These are phyloP conservation scores for Lepiota venenata DNA, from an alignment of 768 basidiomycete species.

Conservation along the genomic window DNA sequence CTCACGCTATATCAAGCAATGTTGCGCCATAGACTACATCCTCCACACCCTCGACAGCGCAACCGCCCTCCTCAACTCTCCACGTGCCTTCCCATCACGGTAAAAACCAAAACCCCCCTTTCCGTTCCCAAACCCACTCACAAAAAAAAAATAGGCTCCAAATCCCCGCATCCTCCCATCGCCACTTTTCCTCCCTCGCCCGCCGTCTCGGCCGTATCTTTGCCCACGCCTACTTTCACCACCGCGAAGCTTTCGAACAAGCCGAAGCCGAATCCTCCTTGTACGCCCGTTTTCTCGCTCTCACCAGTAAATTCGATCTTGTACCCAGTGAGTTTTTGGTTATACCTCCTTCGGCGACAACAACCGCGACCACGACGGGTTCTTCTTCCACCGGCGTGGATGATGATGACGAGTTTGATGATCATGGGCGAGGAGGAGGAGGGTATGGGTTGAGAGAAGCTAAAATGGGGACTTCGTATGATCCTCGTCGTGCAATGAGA, in stretches of 20 bases:
- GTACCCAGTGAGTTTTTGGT: constrained; percentile 84
- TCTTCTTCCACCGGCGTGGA: constrained; percentile 17
- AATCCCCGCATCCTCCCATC: constrained; percentile 74
- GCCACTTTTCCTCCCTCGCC: constrained; percentile 89
- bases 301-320: constrained; percentile 76
- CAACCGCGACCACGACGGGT: too few relatives aligned
- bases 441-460: constrained; percentile 4
- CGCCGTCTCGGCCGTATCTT: constrained; percentile 93
- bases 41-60: constrained; percentile 91
- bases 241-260: constrained; percentile 87
- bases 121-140: too few relatives aligned
- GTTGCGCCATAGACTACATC: constrained; percentile 97
- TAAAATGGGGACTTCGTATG: constrained; percentile 8
- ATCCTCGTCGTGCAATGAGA: neutral
- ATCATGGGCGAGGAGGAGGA: constrained; percentile 25
- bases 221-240: constrained; percentile 94
- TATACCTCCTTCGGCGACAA: constrained; percentile 51
- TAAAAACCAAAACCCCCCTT: constrained; percentile 21
- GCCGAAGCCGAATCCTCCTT: constrained; percentile 88
- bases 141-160: constrained; percentile 77
- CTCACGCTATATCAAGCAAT: constrained; percentile 72
- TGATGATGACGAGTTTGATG: constrained; percentile 15
- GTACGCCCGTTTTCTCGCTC: constrained; percentile 85
- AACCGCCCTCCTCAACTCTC: constrained; percentile 86
- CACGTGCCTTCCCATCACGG: constrained; percentile 91